Conservation (phyloP, 2,329 filamentous ascomycete species). For the Pestalotiopsis fici region DNA sequence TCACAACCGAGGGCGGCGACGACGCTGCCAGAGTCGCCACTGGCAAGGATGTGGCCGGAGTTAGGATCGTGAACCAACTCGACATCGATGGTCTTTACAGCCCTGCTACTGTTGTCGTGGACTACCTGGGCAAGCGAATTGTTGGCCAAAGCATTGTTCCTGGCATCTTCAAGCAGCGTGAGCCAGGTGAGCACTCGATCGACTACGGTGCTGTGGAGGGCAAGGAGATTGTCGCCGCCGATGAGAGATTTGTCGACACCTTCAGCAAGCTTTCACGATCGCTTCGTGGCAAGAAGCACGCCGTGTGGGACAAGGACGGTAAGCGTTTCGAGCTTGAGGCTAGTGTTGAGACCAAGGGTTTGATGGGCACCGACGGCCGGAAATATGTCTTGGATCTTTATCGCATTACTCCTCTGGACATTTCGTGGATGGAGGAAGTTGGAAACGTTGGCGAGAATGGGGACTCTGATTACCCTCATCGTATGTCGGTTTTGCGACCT, state of each 20-base stretch:
- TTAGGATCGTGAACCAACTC: conserved; percentile 93
- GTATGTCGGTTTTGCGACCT: conserved; percentile 90
- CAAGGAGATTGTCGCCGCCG: conserved; percentile 89
- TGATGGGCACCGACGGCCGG: conserved; percentile 93
- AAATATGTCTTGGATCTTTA: conserved; percentile 98
- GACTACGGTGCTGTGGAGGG: conserved; percentile 98
- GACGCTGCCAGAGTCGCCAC: conserved; percentile 95
- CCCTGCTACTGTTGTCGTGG: conserved; percentile 92
- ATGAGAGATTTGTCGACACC: conserved; percentile 79
- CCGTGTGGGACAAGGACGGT: conserved; percentile 96
- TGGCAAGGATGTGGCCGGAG: conserved; percentile 93
- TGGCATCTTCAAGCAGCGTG: conserved; percentile 97
- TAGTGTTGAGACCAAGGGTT: conserved; percentile 95
- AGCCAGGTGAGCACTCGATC: conserved; percentile 97
- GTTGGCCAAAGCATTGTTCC: conserved; percentile 98
- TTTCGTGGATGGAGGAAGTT: conserved; percentile 84
- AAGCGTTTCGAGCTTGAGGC: conserved; percentile 89
- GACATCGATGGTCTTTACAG: conserved; percentile 95
- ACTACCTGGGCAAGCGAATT: conserved; percentile 95
- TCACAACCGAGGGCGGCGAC: conserved; percentile 93
- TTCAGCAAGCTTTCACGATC: conserved; percentile 92
- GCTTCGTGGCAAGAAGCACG: conserved; percentile 88
- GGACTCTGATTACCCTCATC: conserved; percentile 76
- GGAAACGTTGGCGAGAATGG: conserved; percentile 41
- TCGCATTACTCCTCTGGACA: conserved; percentile 88